Conservation (phyloP, 2,329 filamentous ascomycete species). For the Colletotrichum abscissum region DNA sequence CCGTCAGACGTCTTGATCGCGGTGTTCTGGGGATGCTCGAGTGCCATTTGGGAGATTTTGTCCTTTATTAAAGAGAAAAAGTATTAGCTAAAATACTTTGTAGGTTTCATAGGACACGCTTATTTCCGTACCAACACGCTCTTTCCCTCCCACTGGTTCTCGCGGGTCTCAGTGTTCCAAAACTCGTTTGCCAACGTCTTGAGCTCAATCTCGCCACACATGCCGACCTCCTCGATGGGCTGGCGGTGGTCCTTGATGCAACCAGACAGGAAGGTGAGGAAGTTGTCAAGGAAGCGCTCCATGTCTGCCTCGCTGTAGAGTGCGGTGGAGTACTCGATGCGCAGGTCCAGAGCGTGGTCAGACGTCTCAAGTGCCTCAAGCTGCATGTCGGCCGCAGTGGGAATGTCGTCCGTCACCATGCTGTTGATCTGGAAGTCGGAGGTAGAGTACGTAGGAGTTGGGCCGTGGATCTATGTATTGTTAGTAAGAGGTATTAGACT, state of each 20-base stretch:
- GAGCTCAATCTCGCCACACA: conserved; percentile 40
- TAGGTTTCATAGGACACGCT: not conserved
- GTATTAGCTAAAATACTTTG: not conserved
- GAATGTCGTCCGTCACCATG: conserved; percentile 40
- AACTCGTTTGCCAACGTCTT: conserved; percentile 37
- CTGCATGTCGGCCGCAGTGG: conserved; percentile 40
- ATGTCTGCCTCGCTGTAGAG: conserved; percentile 39
- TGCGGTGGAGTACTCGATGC: conserved; percentile 39
- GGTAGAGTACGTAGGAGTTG: conserved; percentile 36
- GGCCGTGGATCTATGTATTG: not conserved
- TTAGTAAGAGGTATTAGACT: not conserved
- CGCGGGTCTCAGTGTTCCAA: conserved; percentile 38
- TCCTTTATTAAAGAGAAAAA: conserved; percentile 21
- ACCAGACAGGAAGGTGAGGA: conserved; percentile 41
- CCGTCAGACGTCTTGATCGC: conserved; percentile 42
- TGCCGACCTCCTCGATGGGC: conserved; percentile 39
- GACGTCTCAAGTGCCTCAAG: conserved; percentile 41
- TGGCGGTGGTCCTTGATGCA: conserved; percentile 42
- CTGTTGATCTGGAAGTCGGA: conserved; percentile 39
- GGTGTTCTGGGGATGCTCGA: conserved; percentile 38
- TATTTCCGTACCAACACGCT: conserved; percentile 31
- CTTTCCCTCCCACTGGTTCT: conserved; percentile 38
- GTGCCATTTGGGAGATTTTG: conserved; percentile 38
- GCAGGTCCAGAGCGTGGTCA: conserved; percentile 39
- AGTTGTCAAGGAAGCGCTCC: conserved; percentile 43